These are phyloP conservation scores for Apiospora sp. DNA, from an alignment of 2,329 filamentous ascomycete species.

Conservation along the genomic window DNA sequence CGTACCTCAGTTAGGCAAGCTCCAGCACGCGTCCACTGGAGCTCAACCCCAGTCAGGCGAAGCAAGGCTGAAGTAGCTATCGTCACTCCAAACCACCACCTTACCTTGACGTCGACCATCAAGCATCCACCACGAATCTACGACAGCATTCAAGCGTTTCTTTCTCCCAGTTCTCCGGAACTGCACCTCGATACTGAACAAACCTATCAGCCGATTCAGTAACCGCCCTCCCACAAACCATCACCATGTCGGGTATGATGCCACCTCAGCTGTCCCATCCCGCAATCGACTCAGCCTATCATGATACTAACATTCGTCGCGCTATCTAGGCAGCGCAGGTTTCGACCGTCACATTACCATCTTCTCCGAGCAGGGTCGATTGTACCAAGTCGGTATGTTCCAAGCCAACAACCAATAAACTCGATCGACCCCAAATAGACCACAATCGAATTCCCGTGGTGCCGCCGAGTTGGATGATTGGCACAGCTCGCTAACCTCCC, in stretches of 20 bases:
- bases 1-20: conserved; percentile 17
- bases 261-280: conserved; percentile 19
- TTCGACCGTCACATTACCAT: conserved; percentile 99
- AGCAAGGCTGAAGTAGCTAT: conserved; percentile 22
- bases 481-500: conserved; percentile 34
- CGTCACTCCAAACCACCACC: conserved; percentile 20
- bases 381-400: conserved; percentile 98
- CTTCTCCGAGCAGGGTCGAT: conserved; percentile 96
- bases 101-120: conserved; percentile 17
- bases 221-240: conserved; percentile 17
- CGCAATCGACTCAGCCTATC: conserved; percentile 30
- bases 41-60: conserved; percentile 9
- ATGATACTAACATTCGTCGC: conserved; percentile 38
- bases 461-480: conserved; percentile 4
- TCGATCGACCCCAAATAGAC: conserved; percentile 1
- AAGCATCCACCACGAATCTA: conserved; percentile 9
- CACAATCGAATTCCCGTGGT: neutral
- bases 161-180: neutral
- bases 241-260: conserved; percentile 28
- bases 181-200: conserved; percentile 60
- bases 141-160: neutral
- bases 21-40: conserved; percentile 20
- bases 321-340: conserved; percentile 74
- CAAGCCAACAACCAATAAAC: conserved; percentile 5
- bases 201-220: conserved; percentile 39